Evolutionary conservation across 176 grass and related monocot species (phyloP), one percentile per base, ranked within the genome.

Genomic region (Eragrostis curvula): DNA sequence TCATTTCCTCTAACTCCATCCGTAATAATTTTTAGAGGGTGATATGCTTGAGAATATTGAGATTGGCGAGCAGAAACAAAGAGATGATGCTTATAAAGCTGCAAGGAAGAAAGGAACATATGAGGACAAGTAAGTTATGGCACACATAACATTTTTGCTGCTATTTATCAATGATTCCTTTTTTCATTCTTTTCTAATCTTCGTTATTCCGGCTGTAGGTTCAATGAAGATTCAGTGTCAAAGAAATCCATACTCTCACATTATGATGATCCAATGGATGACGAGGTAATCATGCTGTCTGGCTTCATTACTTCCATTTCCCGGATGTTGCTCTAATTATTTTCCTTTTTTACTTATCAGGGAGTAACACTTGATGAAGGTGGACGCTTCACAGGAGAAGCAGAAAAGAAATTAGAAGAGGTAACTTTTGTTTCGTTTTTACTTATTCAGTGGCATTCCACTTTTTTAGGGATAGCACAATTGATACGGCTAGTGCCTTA

Each of bases 41-140:
- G 93, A 95, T 86, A 88, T 91, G 93, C 96, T 98, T 82, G 89
- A 95, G 88, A 96, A 98, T 87, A 94, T 98, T 39, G 89, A 96
- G 87, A 99, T 96, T 83, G 91, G 88, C 48, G 87, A 99, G 78
- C 93, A 99, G 85, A 99, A 96, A 75, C 84, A 84, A 77, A 93
- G 93, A 85, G 73, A 93, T 18, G 90, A 91, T 9, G 79, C 91
- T 77, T 96, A 98, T 77, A 87, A 85, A 79, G 89, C 82, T 78
- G 80, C 90, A n/a, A 93, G 88, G 77, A 99, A 94, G 87, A 93
- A 92, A 73, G 93, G 91, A 87, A 89, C 89, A 65, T 96, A 96
- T 73, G 87, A 89, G 63, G 93, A 94, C 65, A 99, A 96, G 91
- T 96, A 92, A 87, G 72, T 66, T 73, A 47, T 57, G 60, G 36